Conservation (phyloP, 140 eudicot genomes). For the Flaveria floridana region DNA sequence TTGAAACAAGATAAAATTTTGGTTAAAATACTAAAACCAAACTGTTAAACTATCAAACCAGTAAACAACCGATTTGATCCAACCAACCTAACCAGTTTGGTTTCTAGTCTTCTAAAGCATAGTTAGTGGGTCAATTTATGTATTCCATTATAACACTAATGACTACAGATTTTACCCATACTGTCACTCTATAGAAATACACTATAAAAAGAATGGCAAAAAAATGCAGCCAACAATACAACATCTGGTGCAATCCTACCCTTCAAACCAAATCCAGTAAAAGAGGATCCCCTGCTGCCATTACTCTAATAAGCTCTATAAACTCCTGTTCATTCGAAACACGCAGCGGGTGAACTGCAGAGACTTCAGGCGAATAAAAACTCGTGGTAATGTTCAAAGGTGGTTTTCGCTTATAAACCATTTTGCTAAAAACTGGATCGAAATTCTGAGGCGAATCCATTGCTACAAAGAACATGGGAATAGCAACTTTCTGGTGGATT, state of each 20-base stretch:
- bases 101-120: background rate
- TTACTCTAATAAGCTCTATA: slow-evolving; percentile 76
- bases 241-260: slow-evolving; percentile 19
- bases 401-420: slow-evolving; percentile 63
- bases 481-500: slow-evolving; percentile 83
- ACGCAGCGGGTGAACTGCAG: slow-evolving; percentile 75
- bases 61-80: background rate
- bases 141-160: slow-evolving; percentile 27
- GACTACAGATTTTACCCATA: background rate
- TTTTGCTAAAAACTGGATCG: slow-evolving; percentile 67
- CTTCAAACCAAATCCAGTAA: slow-evolving; percentile 80
- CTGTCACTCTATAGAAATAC: slow-evolving; percentile 32
- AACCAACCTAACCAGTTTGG: background rate
- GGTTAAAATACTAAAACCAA: background rate
- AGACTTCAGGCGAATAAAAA: slow-evolving; percentile 71
- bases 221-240: slow-evolving; percentile 30
- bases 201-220: slow-evolving; percentile 28
- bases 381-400: slow-evolving; percentile 43
- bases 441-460: slow-evolving; percentile 78
- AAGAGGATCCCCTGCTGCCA: slow-evolving; percentile 97
- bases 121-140: background rate
- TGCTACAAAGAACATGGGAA: slow-evolving; percentile 74
- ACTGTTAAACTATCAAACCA: background rate
- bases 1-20: background rate
- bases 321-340: slow-evolving; percentile 86